phyloP scores from a whole-genome alignment of 345 rosid species.

The Syzygium aqueum region DNA sequence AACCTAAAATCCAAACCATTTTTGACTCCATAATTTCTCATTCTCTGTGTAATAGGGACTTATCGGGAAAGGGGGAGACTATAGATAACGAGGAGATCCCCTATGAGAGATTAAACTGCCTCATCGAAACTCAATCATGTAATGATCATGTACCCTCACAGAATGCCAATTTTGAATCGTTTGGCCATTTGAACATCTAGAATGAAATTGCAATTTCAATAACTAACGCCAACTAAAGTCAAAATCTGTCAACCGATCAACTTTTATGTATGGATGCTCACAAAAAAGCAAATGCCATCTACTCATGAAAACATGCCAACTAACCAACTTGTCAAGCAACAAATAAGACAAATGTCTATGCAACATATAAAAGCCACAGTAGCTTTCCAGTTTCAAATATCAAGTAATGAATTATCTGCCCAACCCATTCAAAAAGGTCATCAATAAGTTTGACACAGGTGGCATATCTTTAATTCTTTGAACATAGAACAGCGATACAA shows the following conservation, averaged over 20 bases:
- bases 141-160: neutral
- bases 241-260: neutral
- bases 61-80: neutral
- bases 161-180: neutral
- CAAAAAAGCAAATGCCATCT: neutral
- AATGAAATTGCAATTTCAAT: neutral
- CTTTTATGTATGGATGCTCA: neutral
- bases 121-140: neutral
- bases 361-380: neutral
- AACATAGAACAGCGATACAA: neutral
- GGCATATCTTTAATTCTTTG: neutral
- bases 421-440: neutral
- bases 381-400: neutral
- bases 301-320: neutral
- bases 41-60: neutral
- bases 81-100: neutral
- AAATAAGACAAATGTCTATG: neutral
- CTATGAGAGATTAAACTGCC: neutral
- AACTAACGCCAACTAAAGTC: neutral
- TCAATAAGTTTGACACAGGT: neutral
- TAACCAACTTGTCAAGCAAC: neutral
- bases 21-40: neutral
- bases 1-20: neutral
- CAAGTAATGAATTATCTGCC: neutral
- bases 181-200: neutral